Conservation (phyloP, 306 rosid genomes). For the Albizia julibrissin region DNA sequence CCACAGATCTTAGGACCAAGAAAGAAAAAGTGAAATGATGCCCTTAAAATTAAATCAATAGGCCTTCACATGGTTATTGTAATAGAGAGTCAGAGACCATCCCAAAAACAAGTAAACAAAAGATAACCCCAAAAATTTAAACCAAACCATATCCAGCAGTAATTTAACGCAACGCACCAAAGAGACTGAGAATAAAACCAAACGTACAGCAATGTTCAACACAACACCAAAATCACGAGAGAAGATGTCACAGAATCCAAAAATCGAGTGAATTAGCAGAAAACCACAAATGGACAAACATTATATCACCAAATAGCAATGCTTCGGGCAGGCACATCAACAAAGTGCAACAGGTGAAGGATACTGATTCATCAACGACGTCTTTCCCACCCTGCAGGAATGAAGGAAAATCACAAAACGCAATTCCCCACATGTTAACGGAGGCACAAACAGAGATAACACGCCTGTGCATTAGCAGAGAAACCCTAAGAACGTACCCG, state of each 20-base stretch:
- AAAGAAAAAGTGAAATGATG: slow-evolving; percentile 4
- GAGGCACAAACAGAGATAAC: neutral
- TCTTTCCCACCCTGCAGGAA: slow-evolving; percentile 82
- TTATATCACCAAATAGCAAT: neutral
- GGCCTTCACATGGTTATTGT: neutral
- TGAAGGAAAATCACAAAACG: neutral
- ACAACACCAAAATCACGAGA: neutral
- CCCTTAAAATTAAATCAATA: neutral
- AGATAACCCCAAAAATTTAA: neutral
- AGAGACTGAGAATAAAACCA: neutral
- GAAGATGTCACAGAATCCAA: neutral
- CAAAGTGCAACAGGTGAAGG: slow-evolving; percentile 36
- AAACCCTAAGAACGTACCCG: slow-evolving; percentile 64
- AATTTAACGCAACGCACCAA: neutral
- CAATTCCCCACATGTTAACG: neutral
- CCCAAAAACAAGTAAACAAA: neutral
- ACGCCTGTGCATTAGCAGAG: neutral
- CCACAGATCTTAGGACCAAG: slow-evolving; percentile 25
- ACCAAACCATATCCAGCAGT: neutral
- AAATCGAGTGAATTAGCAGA: neutral
- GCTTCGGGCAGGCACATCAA: slow-evolving; percentile 1
- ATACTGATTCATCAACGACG: slow-evolving; percentile 97
- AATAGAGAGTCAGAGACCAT: neutral
- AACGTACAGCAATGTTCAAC: neutral
- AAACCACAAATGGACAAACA: neutral